Evolutionary conservation across 2,329 filamentous ascomycete species (phyloP), one percentile per base, ranked within the genome.

Genomic region (Hypoxylon sp.): DNA sequence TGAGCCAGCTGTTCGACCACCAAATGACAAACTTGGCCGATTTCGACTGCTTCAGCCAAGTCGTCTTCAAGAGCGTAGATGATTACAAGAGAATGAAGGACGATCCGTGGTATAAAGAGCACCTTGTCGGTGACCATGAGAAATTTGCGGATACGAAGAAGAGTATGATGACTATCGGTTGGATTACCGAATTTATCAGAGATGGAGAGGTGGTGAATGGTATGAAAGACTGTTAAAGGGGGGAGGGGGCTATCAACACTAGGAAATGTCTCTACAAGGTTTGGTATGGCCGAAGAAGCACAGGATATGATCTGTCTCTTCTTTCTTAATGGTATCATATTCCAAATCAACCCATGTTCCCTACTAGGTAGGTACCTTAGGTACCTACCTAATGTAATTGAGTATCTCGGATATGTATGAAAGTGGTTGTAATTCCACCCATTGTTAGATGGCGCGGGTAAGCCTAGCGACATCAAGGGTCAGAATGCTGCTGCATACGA

Each of bases 31-130:
- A 85, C 53, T n/a, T 85, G 3, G 82, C 83, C 3, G 81, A 84
- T 65, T 86, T 79, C 63, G 84, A 86, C 73, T 85, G 82, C 70
- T 84, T 86, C 70, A 84, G 80, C 53, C 83, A 86, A 71, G 81
- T 84, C 0, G 76, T 84, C 0, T 86, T 86, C 70, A 67, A 80
- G 62, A 74, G 65, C 44, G 56, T 86, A 0, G 81, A 84, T 3
- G 78, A 84, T 62, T 87, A 83, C 72, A 82, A 82, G 72, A 69
- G 74, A 6, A 83, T 86, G 79, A 85, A 85, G 72, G 61, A 81
- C 13, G 84, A 87, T 72, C 81, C 83, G 2, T 84, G 76, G 76
- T 86, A 84, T 69, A 82, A 83, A 74, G 71, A 83, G 67, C 76
- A 82, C 62, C 65, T 86, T 17, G 69, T 80, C 0, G 72, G 72